A percentile compares a stretch with the other conserved stretches of the same genome.
phyloP scores from a whole-genome alignment of 176 grass and related monocot species.

The Juncus effusus region DNA sequence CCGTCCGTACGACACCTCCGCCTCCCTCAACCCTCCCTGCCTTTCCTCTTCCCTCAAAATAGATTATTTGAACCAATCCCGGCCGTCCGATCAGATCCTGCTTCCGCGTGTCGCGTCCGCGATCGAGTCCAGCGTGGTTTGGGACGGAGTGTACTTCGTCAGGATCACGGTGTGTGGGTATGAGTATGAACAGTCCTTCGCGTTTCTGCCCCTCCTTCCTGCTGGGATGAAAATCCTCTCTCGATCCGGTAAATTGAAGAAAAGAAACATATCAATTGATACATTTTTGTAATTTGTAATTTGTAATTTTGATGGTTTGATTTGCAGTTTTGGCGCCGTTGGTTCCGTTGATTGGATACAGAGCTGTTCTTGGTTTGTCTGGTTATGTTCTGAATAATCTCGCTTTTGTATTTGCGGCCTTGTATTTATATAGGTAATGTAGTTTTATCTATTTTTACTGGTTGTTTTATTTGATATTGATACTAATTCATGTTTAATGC shows the following conservation, averaged over 20 bases:
- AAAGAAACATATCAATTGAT: not conserved
- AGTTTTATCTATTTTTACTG: not conserved
- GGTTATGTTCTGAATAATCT: slow-evolving; percentile 62
- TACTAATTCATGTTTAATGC: slow-evolving; percentile 9
- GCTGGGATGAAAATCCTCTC: slow-evolving; percentile 54
- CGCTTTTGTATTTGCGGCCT: slow-evolving; percentile 45
- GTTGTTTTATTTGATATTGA: slow-evolving; percentile 8
- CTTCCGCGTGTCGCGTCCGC: slow-evolving; percentile 33
- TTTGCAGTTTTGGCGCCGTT: slow-evolving; percentile 57
- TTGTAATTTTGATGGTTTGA: slow-evolving; percentile 37
- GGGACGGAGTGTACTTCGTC: slow-evolving; percentile 84
- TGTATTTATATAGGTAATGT: slow-evolving; percentile 77
- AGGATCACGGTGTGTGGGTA: slow-evolving; percentile 86
- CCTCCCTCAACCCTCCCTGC: slow-evolving; percentile 60
- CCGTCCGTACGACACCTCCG: slow-evolving; percentile 81
- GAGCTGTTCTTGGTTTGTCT: slow-evolving; percentile 56
- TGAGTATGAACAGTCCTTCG: slow-evolving; percentile 91
- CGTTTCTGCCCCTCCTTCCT: slow-evolving; percentile 79
- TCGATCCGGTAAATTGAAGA: slow-evolving; percentile 47
- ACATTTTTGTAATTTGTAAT: not conserved
- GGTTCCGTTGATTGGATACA: slow-evolving; percentile 60
- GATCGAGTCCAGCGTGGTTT: slow-evolving; percentile 61
- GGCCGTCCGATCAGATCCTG: not conserved
- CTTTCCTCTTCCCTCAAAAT: slow-evolving; percentile 27
- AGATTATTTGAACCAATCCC: not conserved